These are phyloP conservation scores for Neocallimastix lanati DNA, from an alignment of 192 early-diverging fungal genomes.

Conservation along the genomic window DNA sequence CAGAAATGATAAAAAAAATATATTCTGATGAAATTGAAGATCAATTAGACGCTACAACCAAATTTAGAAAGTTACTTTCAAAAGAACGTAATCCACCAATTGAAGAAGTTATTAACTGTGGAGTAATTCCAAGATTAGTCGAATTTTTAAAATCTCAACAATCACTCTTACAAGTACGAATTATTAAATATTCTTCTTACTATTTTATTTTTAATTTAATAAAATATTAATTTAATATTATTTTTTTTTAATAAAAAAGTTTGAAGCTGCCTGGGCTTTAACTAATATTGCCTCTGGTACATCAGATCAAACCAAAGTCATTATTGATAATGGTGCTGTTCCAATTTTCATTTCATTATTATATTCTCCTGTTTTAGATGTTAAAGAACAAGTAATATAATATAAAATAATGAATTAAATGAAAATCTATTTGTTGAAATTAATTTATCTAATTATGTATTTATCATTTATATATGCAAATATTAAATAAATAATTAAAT, in stretches of 20 bases:
- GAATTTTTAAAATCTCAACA: conserved; percentile 75
- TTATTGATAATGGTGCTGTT: conserved; percentile 82
- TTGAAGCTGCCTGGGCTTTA: conserved; percentile 97
- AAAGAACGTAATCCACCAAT: conserved; percentile 92
- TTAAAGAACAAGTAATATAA: conserved; percentile 65
- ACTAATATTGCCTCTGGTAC: conserved; percentile 98
- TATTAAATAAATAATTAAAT: too few species aligned
- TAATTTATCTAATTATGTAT: too few species aligned
- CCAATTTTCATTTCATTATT: conserved; percentile 82
- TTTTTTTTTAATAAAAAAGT: conserved; percentile 23
- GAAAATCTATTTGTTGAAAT: too few species aligned
- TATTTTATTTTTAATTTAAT: background rate
- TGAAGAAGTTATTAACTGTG: conserved; percentile 80
- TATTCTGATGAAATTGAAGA: conserved; percentile 58
- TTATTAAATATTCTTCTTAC: too few species aligned
- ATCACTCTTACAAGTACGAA: conserved; percentile 59
- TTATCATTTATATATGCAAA: too few species aligned
- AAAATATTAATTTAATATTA: background rate
- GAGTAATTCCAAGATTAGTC: conserved; percentile 86
- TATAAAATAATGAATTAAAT: background rate
- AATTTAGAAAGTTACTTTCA: conserved; percentile 88
- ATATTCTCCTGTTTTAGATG: conserved; percentile 61
- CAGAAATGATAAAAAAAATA: conserved; percentile 57
- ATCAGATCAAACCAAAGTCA: conserved; percentile 79
- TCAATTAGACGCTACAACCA: conserved; percentile 62